Percentiles rank a stretch among this genome's conserved stretches.
Conservation (phyloP, 805 yeast species). For the Jamesozyma piceae region DNA sequence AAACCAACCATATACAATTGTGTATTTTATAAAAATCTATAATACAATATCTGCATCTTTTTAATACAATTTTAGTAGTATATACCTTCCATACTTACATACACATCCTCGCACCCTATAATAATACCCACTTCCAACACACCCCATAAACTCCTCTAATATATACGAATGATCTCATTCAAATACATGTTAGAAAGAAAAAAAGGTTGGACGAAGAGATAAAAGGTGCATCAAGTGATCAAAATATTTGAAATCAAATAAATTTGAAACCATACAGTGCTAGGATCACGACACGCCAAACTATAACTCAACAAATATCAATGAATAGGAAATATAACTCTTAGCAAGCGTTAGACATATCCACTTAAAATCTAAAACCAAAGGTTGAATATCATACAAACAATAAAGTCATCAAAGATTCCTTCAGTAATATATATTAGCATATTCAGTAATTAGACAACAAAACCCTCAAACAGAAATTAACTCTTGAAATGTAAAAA, state of each 20-base stretch:
- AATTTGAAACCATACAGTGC: slow-evolving; percentile 14
- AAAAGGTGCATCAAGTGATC: slow-evolving; percentile 26
- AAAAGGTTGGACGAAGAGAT: slow-evolving; percentile 17
- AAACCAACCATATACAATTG: slow-evolving; percentile 1
- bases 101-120: too few species aligned
- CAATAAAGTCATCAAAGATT: slow-evolving; percentile 2
- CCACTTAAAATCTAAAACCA: not conserved
- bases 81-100: too few species aligned
- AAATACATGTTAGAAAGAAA: slow-evolving; percentile 11
- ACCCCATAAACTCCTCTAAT: too few species aligned
- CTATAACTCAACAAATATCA: slow-evolving; percentile 10
- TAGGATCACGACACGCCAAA: slow-evolving; percentile 27
- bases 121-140: too few species aligned
- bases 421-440: not conserved
- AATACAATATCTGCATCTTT: too few species aligned
- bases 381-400: slow-evolving; percentile 1
- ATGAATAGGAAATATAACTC: slow-evolving; percentile 1
- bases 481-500: not conserved
- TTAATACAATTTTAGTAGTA: too few species aligned
- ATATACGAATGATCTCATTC: slow-evolving; percentile 25
- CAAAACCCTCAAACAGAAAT: slow-evolving; percentile 1
- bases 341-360: not conserved
- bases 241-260: slow-evolving; percentile 4
- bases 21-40: too few species aligned
- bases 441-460: not conserved